Base-by-base conservation (phyloP, 768 basidiomycete genomes). In the Amyloporia xantha region DNA sequence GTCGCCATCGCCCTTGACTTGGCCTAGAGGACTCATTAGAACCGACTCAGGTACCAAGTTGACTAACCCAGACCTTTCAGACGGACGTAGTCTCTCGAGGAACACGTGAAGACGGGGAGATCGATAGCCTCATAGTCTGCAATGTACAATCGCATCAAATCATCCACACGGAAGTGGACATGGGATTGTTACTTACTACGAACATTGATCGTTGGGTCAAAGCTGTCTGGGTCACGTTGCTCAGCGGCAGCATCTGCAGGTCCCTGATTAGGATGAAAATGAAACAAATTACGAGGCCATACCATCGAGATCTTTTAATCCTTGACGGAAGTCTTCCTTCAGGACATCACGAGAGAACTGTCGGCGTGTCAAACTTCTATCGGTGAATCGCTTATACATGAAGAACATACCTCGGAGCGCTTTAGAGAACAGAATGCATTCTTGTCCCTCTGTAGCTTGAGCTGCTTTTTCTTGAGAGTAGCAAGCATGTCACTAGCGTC, bases 41-140 rank as follows among this genome's bases (percentile, higher is more conserved):
- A 20, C 20, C 35, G n/a, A 10, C 19, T 9, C 5, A 28, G 53
- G 40, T 20, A 5, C 20, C 7, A 12, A 28, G 53, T 30, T 25
- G 21, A 7, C n/a, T 47, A 28, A n/a, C n/a, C 61, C 54, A 35
- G 71, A 75, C 74, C 67, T 37, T 71, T 79, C 20, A 82, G 59
- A 36, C 80, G 67, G 15, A 80, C 70, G 53, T 84, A 82, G 59
- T 84, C 80, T 15, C 80, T 71, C 35, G 77, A 72, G 1, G 81
- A 82, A 49, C 71, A 74, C 15, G 78, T 79, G 61, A 82, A 82
- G 10, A 81, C 79, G 2, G 81, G 81, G 3, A 84, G 71, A 50
- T 82, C 69, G 46, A 82, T 81, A 1, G 68, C 71, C 24, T 73
- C 71, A 53, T 83, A 82, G 57, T 82, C 81, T 81, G n/a, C n/a